Evolutionary conservation across 2,329 filamentous ascomycete genomes (phyloP), one percentile per base, ranked within the genome.

Genomic region (Stachybotrys elegans): DNA sequence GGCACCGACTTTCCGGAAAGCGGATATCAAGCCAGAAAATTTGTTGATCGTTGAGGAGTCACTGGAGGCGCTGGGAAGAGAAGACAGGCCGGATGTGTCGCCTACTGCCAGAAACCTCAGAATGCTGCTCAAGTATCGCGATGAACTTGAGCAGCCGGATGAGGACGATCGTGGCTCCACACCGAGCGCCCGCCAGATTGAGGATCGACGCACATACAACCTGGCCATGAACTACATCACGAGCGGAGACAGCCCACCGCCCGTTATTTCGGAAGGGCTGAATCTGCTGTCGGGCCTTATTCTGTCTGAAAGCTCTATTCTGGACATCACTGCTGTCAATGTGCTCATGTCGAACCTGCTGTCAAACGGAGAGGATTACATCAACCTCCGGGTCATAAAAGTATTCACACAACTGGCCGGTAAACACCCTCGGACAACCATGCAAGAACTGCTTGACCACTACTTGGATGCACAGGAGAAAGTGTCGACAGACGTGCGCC

Each of bases 361-460:
- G 2, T 73, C 76, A 47, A 83, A 86, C 40, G 68, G 73, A 6
- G 86, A 89, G 44, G 83, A 86, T 44, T 90, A 84, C 56, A 81
- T 88, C 48, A 84, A 86, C 53, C 68, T 84, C 3, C 75, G 79
- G n/a, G 77, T 81, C 14, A 78, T 89, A 48, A 80, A 79, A 48
- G 72, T 83, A 2, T 79, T 87, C 46, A 75, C 77, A 1, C 75
- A 79, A 20, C 62, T 90, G 11, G 76, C 83, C 0, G 65, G 72
- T 48, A 73, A 69, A 44, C 83, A 87, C 41, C 81, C 84, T 0
- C 76, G 73, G 34, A 76, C 83, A 0, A 81, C 82, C 0, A 67
- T 77, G 4, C 72, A 69, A 19, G 83, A 87, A 52, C 65, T 89
- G 0, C 64, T 84, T 0, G 83, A 87, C 20, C 75, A 79, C 34